Conservation (phyloP, 1,139 yeast species). For the Kodamaea alishanica region DNA sequence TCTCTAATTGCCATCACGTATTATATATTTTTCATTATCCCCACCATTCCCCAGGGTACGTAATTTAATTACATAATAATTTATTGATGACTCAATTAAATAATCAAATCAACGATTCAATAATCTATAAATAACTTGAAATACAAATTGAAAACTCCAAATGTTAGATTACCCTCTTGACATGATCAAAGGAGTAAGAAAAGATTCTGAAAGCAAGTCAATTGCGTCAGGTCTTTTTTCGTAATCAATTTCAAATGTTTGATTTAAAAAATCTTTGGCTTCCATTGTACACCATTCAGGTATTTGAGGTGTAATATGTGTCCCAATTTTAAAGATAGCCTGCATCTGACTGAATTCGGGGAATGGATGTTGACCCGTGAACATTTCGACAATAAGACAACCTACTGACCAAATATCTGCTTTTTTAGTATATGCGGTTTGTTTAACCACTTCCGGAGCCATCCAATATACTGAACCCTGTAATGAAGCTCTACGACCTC, state of each 20-base stretch:
- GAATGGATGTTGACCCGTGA: conserved; percentile 90
- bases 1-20: too few species aligned
- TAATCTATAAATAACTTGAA: too few species aligned
- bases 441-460: conserved; percentile 97
- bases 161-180: conserved; percentile 24
- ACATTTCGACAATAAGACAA: conserved; percentile 88
- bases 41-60: too few species aligned
- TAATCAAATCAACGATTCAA: too few species aligned
- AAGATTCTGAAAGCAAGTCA: conserved; percentile 61
- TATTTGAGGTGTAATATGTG: conserved; percentile 69
- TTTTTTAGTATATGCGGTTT: conserved; percentile 80
- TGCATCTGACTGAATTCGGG: conserved; percentile 95
- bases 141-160: too few species aligned
- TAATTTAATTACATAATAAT: too few species aligned
- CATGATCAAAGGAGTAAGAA: conserved; percentile 50
- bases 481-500: conserved; percentile 69
- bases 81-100: too few species aligned
- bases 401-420: conserved; percentile 98
- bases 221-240: conserved; percentile 70
- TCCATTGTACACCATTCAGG: conserved; percentile 75
- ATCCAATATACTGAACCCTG: conserved; percentile 98
- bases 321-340: conserved; percentile 89
- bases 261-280: conserved; percentile 60
- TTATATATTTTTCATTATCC: too few species aligned
- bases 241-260: conserved; percentile 74